Base-by-base conservation (phyloP, 192 early-diverging fungal genomes). In the Kickxella alabastrina region DNA sequence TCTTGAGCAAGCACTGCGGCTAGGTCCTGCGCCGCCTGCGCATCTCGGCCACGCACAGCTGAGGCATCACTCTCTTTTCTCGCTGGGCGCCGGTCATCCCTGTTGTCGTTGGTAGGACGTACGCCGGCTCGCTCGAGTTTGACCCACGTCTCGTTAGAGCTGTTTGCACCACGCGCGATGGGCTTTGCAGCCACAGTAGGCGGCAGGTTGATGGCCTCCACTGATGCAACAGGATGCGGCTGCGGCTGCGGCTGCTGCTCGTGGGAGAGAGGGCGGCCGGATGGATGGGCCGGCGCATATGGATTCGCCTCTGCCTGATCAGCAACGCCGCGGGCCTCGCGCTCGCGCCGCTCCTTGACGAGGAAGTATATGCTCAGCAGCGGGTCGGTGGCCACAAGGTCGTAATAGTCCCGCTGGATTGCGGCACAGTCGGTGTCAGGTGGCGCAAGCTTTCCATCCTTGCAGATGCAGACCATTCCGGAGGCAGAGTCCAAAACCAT, bases 361-460 rank as follows among this genome's bases (percentile, higher is more conserved):
- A 91, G 80, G 32, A 85, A 84, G 50, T 97, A 97, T 17, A 96
- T 88, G 51, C 89, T 92, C 15, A 92, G 68, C 21, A 92, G 59
- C 15, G 89, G 87, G 37, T 86, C 81, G 28, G 82, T 75, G 4
- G 81, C 80, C 2, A 80, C 59, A 19, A 68, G 39, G 24, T 72
- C 51, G 62, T 77, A 48, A 72, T 78, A 57, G 52, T 63, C 60
- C 40, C 57, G 50, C 59, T 75, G 71, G 10, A 75, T 63, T 5
- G 55, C 52, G 1, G 74, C 41, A 59, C 77, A 71, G 63, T 79
- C 60, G 34, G 62, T 60, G 56, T 78, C 57, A 26, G 65, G 43
- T 31, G 78, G 62, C 17, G 68, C 72, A 52, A 81, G 35, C 56
- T 69, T 47, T 0, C 61, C 67, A 24, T 56, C 56, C 12, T 39